Evolutionary conservation across 1,139 yeast genomes (phyloP).

Genomic region (Pneumocystis jirovecii): DNA sequence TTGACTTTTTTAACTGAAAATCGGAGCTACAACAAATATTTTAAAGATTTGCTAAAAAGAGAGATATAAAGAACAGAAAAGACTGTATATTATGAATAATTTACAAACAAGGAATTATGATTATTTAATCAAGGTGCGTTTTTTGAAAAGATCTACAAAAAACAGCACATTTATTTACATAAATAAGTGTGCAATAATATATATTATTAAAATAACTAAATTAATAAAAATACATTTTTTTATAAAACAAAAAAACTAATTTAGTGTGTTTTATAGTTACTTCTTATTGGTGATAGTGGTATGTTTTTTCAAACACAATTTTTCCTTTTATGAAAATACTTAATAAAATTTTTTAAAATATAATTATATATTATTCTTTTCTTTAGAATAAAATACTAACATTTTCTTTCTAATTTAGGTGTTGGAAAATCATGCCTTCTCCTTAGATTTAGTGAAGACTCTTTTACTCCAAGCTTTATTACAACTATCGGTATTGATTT

Average conservation of each 20-base stretch:
- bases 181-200: neutral
- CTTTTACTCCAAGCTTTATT: slow-evolving; percentile 88
- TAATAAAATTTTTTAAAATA: neutral
- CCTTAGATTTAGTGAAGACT: slow-evolving; percentile 90
- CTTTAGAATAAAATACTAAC: neutral
- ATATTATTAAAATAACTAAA: neutral
- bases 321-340: neutral
- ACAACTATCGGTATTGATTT: slow-evolving; percentile 97
- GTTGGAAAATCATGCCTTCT: slow-evolving; percentile 94
- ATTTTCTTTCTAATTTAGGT: slow-evolving; percentile 27
- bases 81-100: neutral
- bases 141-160: neutral
- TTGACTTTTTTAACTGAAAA: neutral
- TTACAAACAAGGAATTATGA: neutral
- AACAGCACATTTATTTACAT: neutral
- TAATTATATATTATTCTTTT: neutral
- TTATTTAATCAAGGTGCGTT: neutral
- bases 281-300: neutral
- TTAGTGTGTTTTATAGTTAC: neutral
- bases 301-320: neutral
- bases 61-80: neutral
- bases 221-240: neutral
- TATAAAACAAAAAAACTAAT: neutral
- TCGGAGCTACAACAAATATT: neutral
- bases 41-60: neutral